Conservation (phyloP, 129 eudicot species). For the Escallonia rubra region DNA sequence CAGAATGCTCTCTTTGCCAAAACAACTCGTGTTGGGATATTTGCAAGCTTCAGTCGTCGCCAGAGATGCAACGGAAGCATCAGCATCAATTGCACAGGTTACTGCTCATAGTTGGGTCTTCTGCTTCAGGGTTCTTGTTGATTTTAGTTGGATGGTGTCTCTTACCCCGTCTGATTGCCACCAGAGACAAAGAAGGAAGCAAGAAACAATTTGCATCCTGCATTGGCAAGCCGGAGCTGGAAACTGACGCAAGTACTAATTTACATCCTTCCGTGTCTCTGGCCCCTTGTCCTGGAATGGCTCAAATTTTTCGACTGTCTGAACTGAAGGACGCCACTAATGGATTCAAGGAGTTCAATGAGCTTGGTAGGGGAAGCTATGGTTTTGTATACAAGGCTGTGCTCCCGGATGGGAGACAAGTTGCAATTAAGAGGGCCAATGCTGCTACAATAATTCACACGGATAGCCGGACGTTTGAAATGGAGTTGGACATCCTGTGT, state of each 20-base stretch:
- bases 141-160: slow-evolving; percentile 50
- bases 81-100: slow-evolving; percentile 35
- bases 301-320: slow-evolving; percentile 85
- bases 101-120: slow-evolving; percentile 54
- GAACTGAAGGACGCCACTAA: slow-evolving; percentile 94
- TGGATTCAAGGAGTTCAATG: slow-evolving; percentile 96
- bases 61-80: slow-evolving; percentile 33
- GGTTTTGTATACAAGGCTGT: slow-evolving; percentile 93
- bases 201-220: slow-evolving; percentile 56
- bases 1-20: slow-evolving; percentile 89
- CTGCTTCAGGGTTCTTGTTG: slow-evolving; percentile 43
- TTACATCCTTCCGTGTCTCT: slow-evolving; percentile 35
- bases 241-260: slow-evolving; percentile 38
- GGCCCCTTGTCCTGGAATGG: slow-evolving; percentile 73
- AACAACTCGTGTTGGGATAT: slow-evolving; percentile 75
- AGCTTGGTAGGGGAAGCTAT: slow-evolving; percentile 93
- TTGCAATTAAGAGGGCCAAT: slow-evolving; percentile 92
- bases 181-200: slow-evolving; percentile 27
- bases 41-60: slow-evolving; percentile 50
- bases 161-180: slow-evolving; percentile 33
- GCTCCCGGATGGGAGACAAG: slow-evolving; percentile 78
- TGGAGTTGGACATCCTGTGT: slow-evolving; percentile 89
- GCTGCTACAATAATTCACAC: slow-evolving; percentile 97
- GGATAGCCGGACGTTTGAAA: slow-evolving; percentile 73
- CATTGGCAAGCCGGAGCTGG: slow-evolving; percentile 45